These are phyloP conservation scores for Quercus glauca DNA, from an alignment of 306 rosid species.

Conservation along the genomic window DNA sequence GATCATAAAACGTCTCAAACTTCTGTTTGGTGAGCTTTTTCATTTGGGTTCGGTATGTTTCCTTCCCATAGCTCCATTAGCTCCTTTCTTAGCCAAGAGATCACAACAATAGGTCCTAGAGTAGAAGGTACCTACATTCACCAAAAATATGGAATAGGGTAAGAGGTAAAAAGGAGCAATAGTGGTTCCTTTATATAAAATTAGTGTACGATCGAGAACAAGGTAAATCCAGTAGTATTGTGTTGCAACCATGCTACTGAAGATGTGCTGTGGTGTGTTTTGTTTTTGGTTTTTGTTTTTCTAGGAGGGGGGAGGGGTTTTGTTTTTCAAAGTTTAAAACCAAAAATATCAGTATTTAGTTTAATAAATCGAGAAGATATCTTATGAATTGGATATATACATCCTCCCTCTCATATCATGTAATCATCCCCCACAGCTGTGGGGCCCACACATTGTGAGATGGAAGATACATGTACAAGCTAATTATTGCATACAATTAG, in stretches of 20 bases:
- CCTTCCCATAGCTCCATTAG: conserved; percentile 92
- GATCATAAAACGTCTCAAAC: conserved; percentile 37
- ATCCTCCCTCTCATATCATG: too few species aligned
- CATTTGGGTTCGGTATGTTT: conserved; percentile 44
- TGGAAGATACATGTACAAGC: too few species aligned
- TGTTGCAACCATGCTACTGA: neutral
- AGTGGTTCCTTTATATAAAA: neutral
- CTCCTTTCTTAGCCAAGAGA: conserved; percentile 82
- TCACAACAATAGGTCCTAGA: conserved; percentile 72
- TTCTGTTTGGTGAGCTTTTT: conserved; percentile 69
- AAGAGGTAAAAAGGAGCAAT: neutral
- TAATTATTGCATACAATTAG: too few species aligned
- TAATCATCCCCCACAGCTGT: too few species aligned
- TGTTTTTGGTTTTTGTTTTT: neutral
- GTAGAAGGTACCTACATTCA: conserved; percentile 86
- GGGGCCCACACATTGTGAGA: too few species aligned
- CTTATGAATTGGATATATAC: too few species aligned
- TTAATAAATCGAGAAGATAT: too few species aligned
- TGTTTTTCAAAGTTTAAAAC: neutral
- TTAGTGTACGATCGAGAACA: neutral
- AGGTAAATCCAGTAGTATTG: neutral
- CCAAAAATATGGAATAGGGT: conserved; percentile 6
- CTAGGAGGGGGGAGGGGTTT: neutral
- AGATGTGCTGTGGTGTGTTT: neutral
- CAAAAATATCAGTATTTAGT: neutral